Base-by-base conservation (phyloP, 1,284 basidiomycete species). In the Ganoderma leucocontextum region DNA sequence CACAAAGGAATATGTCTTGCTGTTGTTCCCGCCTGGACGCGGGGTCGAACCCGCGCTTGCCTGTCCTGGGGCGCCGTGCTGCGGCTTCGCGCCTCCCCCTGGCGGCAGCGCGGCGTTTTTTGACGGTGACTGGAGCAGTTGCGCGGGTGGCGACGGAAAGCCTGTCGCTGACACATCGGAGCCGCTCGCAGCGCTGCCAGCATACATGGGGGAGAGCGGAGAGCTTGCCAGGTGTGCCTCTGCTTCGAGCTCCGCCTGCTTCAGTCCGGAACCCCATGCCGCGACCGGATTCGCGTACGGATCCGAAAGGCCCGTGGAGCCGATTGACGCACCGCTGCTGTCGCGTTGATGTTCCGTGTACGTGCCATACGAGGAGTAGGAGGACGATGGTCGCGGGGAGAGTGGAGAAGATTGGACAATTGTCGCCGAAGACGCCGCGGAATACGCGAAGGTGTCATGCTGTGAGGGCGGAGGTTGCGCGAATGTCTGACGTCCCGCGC, bases 1-100 rank as follows among this genome's bases (percentile, higher is more conserved):
- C 52, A 95, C 91, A 73, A 95, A 95, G 4, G 92, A 91, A 78
- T 94, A 95, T 36, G 90, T 92, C 80, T 91, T 92, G 75, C 82
- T 84, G 74, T 83, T 85, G 65, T 70, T 67, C 15, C 68, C 64
- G 41, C 66, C 62, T 39, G 58, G 52, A 36, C 69, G 68, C 61
- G 69, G 69, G 17, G 72, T 70, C 38, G 64, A 62, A 58, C 63
- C 64, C 52, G 63, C 53, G 61, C 62, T 64, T 36, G 66, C 49
- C 15, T 70, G 68, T 5, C 64, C 60, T 1, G 69, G 49, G 41
- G 38, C 38, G 38, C 38, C 58, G 1, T 68, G 69, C 41, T 64
- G 61, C 19, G 62, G 60, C 17, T 65, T 62, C 33, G 58, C 62
- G 19, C 66, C 47, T 38, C 35, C 33, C 13, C 60, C 60, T 10